Conservation (phyloP, 805 yeast species). For the Candida ipomoeae region DNA sequence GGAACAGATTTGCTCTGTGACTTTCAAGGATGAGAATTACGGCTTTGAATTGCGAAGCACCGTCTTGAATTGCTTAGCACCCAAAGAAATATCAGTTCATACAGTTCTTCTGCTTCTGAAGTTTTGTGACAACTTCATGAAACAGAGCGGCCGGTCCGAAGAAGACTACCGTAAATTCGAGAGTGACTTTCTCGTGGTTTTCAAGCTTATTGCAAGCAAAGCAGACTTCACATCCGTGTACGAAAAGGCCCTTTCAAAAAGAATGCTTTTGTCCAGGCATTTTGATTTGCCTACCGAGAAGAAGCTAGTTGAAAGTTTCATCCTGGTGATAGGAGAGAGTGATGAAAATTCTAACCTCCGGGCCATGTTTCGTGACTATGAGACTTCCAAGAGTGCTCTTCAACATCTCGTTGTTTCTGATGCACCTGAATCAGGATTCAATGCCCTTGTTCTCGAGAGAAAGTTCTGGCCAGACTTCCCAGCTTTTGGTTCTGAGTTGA, state of each 20-base stretch:
- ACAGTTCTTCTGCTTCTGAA: slow-evolving; percentile 26
- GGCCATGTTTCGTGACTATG: slow-evolving; percentile 34
- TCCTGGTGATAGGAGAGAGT: slow-evolving; percentile 28
- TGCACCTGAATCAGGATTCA: slow-evolving; percentile 20
- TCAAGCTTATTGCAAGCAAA: slow-evolving; percentile 33
- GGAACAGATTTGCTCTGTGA: slow-evolving; percentile 7
- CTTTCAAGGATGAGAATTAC: slow-evolving; percentile 18
- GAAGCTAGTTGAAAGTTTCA: slow-evolving; percentile 22
- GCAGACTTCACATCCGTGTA: slow-evolving; percentile 28
- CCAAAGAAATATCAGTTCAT: slow-evolving; percentile 12
- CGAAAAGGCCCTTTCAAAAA: slow-evolving; percentile 33
- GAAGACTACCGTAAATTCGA: slow-evolving; percentile 17
- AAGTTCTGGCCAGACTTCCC: slow-evolving; percentile 42
- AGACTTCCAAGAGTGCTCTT: slow-evolving; percentile 18
- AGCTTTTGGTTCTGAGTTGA: slow-evolving; percentile 16
- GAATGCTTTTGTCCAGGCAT: slow-evolving; percentile 28
- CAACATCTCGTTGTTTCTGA: neutral
- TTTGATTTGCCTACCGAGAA: slow-evolving; percentile 19
- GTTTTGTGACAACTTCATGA: slow-evolving; percentile 30
- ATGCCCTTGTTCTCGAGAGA: slow-evolving; percentile 31
- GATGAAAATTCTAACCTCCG: slow-evolving; percentile 26
- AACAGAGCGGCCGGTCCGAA: slow-evolving; percentile 12
- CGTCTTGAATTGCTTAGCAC: slow-evolving; percentile 19
- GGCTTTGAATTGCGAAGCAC: slow-evolving; percentile 32
- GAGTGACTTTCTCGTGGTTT: slow-evolving; percentile 22